These are phyloP conservation scores for Podila clonocystis DNA, from an alignment of 192 early-diverging fungal genomes.

Conservation along the genomic window DNA sequence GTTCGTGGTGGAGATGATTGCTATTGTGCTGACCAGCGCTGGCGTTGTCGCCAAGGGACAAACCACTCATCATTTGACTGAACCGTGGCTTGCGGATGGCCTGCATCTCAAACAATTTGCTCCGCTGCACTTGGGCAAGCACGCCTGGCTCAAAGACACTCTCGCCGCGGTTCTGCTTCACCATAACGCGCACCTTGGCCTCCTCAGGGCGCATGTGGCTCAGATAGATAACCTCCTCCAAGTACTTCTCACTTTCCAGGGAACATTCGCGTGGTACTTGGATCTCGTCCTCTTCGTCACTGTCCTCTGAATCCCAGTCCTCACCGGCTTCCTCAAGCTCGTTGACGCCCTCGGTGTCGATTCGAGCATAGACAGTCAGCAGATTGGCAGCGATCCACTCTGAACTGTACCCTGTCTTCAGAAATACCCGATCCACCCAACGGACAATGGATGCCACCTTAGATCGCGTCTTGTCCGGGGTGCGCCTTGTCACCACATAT, in stretches of 20 bases:
- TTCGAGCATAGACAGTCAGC: not conserved
- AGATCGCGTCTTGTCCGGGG: conserved; percentile 4
- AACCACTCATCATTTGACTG: conserved; percentile 5
- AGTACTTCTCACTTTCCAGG: not conserved
- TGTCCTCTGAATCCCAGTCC: conserved; percentile 2
- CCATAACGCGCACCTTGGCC: conserved; percentile 22
- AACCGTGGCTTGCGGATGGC: conserved; percentile 32
- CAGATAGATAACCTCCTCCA: not conserved
- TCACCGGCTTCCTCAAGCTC: not conserved
- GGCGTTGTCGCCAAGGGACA: not conserved
- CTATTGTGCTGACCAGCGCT: not conserved
- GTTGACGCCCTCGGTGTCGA: not conserved
- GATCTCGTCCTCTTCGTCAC: not conserved
- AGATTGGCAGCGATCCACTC: conserved; percentile 21
- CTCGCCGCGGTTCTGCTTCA: conserved; percentile 14
- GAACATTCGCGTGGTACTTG: too few species aligned
- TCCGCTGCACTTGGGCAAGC: conserved; percentile 25
- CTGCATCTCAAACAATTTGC: conserved; percentile 39
- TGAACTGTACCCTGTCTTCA: conserved; percentile 7
- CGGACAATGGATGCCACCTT: conserved; percentile 24
- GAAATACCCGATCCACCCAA: conserved; percentile 37
- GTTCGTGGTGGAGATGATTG: too few species aligned
- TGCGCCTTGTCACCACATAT: conserved; percentile 24
- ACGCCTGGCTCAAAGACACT: conserved; percentile 28
- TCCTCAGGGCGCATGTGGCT: conserved; percentile 14